These are phyloP conservation scores for Lentinus brumalis DNA, from an alignment of 768 basidiomycete genomes.

Conservation along the genomic window DNA sequence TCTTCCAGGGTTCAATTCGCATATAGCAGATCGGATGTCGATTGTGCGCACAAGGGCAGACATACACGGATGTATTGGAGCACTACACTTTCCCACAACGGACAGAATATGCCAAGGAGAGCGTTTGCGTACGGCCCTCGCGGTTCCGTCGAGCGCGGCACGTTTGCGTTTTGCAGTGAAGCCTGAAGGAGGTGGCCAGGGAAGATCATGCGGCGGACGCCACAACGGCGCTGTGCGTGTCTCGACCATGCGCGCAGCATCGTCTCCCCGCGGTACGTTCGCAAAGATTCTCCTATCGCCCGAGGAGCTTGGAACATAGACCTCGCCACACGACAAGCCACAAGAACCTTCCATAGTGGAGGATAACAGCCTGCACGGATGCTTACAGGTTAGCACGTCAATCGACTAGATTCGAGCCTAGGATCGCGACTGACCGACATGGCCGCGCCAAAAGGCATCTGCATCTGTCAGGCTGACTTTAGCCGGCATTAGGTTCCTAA, in stretches of 20 bases:
- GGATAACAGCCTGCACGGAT: background rate
- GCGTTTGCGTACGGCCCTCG: background rate
- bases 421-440: too few species aligned
- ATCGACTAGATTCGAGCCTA: too few species aligned
- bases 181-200: background rate
- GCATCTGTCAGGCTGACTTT: background rate
- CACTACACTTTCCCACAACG: conserved; percentile 1
- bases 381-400: too few species aligned
- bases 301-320: conserved; percentile 13
- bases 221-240: conserved; percentile 5
- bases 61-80: background rate
- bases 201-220: background rate
- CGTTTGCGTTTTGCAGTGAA: conserved; percentile 3
- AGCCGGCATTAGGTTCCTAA: conserved; percentile 2
- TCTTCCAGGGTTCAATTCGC: background rate
- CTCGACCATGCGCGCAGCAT: background rate
- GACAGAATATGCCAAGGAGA: conserved; percentile 13
- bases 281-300: background rate
- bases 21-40: background rate
- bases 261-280: conserved; percentile 3
- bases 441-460: background rate
- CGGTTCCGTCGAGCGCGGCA: conserved; percentile 12
- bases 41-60: background rate
- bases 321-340: conserved; percentile 2
- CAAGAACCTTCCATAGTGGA: background rate